Evolutionary conservation across 1,284 basidiomycete genomes (phyloP), one percentile per base, ranked within the genome.

Genomic region (Malassezia equina): DNA sequence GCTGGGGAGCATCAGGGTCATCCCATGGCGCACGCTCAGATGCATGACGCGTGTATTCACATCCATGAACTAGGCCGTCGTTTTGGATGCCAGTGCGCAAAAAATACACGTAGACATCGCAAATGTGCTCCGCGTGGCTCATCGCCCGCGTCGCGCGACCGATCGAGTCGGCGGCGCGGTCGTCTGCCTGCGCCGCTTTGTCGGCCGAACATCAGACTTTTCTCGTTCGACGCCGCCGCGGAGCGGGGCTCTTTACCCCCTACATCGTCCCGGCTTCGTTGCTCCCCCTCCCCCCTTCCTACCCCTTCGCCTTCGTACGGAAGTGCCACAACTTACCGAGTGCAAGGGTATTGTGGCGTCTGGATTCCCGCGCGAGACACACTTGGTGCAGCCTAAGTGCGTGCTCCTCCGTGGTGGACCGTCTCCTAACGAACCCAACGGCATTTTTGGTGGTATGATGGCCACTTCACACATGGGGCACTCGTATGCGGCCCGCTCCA

Each of bases 81-180:
- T 61, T 61, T 1, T 54, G 49, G 4, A 74, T 63, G 23, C 69
- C 69, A 4, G 52, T 51, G 34, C 50, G 43, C 15, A 62, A 49
- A 48, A 71, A 74, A 49, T 73, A 63, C 2, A 59, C 63, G 40
- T 74, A 74, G 0, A 66, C 69, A 25, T 58, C 57, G 19, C 70
- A 63, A 13, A 74, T 59, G 29, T 64, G 65, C 24, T 62, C 67
- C 32, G 46, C 46, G 33, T 48, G 34, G 27, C 33, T 62, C 65
- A 12, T 43, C 39, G 46, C 43, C 29, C 29, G 36, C 23, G 34
- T 34, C 17, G 32, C 36, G 17, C 43, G 32, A 19, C 32, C 7
- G 19, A 28, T 32, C 41, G 41, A 5, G 15, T 8, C 41, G 17
- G 7, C 24, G 15, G 7, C 15, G 12, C 25, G 13, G 13, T 7